Evolutionary conservation across 768 basidiomycete genomes (phyloP), one percentile per base, ranked within the genome.

Genomic region (Hysterangium stoloniferum): DNA sequence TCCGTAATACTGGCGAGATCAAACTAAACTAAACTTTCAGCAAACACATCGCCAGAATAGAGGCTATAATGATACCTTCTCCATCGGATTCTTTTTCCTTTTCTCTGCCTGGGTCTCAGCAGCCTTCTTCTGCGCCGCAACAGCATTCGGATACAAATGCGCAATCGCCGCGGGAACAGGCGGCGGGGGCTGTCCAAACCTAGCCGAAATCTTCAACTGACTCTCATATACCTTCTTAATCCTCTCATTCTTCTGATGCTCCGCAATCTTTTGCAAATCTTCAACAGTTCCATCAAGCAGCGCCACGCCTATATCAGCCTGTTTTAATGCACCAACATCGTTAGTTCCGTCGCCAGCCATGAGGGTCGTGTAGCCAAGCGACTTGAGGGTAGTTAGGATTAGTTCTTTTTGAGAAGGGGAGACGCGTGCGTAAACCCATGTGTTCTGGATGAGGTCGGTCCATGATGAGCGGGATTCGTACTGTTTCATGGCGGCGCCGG

Each of bases 311-410:
- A 99, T 86, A 64, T 99, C 92, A 1, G 96, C 96, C 64, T 96
- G 93, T 66, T 98, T 99, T 46, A 99, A 78, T 2, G 96, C 96
- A 20, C 96, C 96, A 44, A 99, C 96, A 56, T 98, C 96, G 62
- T 99, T 98, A 4, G 96, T 99, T 27, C 96, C 96, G 62, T 99
- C 96, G 45, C 96, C 96, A 4, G 94, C 96, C 96, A 98, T 98
- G 45, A 99, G 75, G 0, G 96, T 99, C 13, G 76, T 77, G 63
- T 91, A 99, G 20, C 95, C 95, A 22, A 96, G 79, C 2, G 74
- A 73, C 64, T 93, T 93, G 47, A 98, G 73, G 6, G 86, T 86
- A 0, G 92, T 90, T 41, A 99, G 76, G 67, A 99, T 98, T 65
- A 78, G 79, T 65, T 99, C 96, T 69, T 99, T 99, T 64, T 98